Conservation (phyloP, 257 asterid genomes). For the Cinchona pubescens region DNA sequence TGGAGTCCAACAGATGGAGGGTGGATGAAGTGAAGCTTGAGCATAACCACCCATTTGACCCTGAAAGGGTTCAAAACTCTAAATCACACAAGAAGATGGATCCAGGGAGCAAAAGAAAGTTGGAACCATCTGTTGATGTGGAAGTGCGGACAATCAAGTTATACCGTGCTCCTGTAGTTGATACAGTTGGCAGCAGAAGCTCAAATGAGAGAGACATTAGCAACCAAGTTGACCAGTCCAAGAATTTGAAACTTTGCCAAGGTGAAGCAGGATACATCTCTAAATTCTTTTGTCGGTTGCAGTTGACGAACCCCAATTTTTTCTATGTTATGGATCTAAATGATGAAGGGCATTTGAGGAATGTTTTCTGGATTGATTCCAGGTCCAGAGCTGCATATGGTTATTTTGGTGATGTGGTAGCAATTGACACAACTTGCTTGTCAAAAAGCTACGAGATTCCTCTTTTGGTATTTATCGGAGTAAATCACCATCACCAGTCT, state of each 20-base stretch:
- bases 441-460: conserved; percentile 32
- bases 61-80: conserved; percentile 46
- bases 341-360: conserved; percentile 35
- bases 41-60: conserved; percentile 67
- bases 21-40: conserved; percentile 65
- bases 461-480: conserved; percentile 30
- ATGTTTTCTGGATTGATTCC: conserved; percentile 41
- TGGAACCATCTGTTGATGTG: conserved; percentile 34
- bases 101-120: conserved; percentile 52
- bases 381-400: conserved; percentile 35
- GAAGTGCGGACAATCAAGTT: conserved; percentile 55
- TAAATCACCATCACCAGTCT: conserved; percentile 37
- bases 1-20: conserved; percentile 72
- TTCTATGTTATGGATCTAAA: conserved; percentile 43
- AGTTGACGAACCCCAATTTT: conserved; percentile 33
- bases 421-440: conserved; percentile 34
- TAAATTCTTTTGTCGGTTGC: conserved; percentile 27
- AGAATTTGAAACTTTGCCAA: conserved; percentile 23
- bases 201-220: conserved; percentile 28
- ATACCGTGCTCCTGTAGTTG: conserved; percentile 57
- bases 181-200: conserved; percentile 37
- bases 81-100: conserved; percentile 49
- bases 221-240: conserved; percentile 25
- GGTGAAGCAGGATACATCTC: conserved; percentile 29
- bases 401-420: conserved; percentile 38